A percentile compares a stretch with the other conserved stretches of the same genome.
Conservation (phyloP, 2,329 filamentous ascomycete genomes). For the Cladosporium velox region DNA sequence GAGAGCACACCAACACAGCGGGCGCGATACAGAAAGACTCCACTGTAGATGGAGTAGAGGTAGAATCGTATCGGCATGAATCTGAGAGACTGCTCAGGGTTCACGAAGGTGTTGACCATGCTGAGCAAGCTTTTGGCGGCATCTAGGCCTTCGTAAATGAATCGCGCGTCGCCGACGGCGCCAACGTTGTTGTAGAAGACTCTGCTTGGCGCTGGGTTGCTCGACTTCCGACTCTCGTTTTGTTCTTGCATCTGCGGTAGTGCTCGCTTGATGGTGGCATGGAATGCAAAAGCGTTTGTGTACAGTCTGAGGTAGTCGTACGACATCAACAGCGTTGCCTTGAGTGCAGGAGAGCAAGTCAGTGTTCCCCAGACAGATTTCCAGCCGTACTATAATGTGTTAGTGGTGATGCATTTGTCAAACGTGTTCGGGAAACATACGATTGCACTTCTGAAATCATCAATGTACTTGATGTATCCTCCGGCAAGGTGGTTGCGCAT, state of each 20-base stretch:
- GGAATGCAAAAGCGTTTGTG: constrained; percentile 74
- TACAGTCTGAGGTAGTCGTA: constrained; percentile 74
- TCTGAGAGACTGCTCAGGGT: constrained; percentile 48
- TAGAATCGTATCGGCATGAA: constrained; percentile 54
- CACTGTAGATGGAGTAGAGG: constrained; percentile 52
- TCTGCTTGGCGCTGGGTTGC: constrained; percentile 18
- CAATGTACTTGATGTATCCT: constrained; percentile 73
- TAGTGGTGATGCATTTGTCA: background rate
- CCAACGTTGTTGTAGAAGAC: constrained; percentile 54
- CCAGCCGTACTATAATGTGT: constrained; percentile 56
- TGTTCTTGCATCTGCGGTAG: constrained; percentile 39
- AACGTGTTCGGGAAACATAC: background rate
- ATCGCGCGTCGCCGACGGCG: constrained; percentile 50
- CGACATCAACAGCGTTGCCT: constrained; percentile 67
- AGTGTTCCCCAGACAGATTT: constrained; percentile 69
- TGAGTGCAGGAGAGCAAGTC: constrained; percentile 66
- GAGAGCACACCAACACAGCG: constrained; percentile 51
- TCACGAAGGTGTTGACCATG: constrained; percentile 54
- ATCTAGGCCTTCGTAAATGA: constrained; percentile 54
- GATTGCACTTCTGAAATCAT: constrained; percentile 70
- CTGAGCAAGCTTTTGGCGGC: constrained; percentile 52
- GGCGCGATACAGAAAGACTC: constrained; percentile 52
- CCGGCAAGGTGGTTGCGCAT: constrained; percentile 70
- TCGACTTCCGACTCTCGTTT: constrained; percentile 26
- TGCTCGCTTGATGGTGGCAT: constrained; percentile 61